A percentile compares a stretch with the other conserved stretches of the same genome.
phyloP scores from a whole-genome alignment of 78 protist genomes.

The Trichosphaerium sp. region DNA sequence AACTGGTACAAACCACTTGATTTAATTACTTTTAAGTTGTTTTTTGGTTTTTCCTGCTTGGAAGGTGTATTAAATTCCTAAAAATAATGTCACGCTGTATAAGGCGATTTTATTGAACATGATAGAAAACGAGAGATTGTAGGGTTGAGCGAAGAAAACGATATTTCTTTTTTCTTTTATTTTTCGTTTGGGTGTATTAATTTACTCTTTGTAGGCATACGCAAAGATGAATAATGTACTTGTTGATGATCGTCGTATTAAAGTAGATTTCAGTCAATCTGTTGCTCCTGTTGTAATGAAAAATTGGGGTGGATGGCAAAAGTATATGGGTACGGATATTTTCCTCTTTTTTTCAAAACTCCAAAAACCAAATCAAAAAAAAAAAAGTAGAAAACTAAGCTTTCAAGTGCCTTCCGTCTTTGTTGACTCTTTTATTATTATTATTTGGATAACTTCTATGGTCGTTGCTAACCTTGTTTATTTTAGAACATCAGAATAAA shows the following conservation, averaged over 20 bases:
- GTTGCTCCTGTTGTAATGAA: conserved; percentile 47
- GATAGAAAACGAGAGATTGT: no score
- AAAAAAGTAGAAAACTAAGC: background rate
- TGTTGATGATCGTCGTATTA: conserved; percentile 94
- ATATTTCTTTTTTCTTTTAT: background rate
- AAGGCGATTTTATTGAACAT: no score
- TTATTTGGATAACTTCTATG: background rate
- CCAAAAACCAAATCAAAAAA: background rate
- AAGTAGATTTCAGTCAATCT: conserved; percentile 90
- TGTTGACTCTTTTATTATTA: background rate
- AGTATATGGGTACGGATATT: background rate
- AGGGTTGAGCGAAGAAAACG: no score
- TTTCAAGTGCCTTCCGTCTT: background rate
- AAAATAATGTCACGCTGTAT: background rate
- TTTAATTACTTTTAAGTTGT: background rate
- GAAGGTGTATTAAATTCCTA: background rate
- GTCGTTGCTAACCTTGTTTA: no score
- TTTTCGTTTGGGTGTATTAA: background rate
- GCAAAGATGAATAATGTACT: conserved; percentile 89
- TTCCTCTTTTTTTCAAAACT: background rate
- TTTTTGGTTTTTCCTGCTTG: background rate
- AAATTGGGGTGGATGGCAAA: no score
- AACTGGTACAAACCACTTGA: conserved; percentile 25
- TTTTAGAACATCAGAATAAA: no score
- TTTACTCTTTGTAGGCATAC: conserved; percentile 75